These are phyloP conservation scores for Massarina eburnea DNA, from an alignment of 2,329 filamentous ascomycete genomes.

Conservation along the genomic window DNA sequence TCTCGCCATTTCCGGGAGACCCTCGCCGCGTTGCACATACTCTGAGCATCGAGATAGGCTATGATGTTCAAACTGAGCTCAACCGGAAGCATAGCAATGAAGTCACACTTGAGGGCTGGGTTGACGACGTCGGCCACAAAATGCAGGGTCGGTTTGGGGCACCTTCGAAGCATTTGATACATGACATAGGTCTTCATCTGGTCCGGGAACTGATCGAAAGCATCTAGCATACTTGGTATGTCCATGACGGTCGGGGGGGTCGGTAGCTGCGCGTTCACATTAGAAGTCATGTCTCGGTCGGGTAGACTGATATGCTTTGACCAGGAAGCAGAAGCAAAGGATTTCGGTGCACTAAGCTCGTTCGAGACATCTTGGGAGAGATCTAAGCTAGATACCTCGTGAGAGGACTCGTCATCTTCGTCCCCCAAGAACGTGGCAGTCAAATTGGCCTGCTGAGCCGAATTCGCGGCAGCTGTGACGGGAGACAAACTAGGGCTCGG, in stretches of 20 bases:
- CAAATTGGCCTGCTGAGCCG: constrained; percentile 42
- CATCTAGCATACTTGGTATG: constrained; percentile 82
- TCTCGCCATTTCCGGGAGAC: constrained; percentile 94
- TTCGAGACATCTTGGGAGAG: constrained; percentile 24
- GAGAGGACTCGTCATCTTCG: constrained; percentile 35
- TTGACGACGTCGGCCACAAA: constrained; percentile 90
- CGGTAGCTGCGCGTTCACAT: constrained; percentile 37
- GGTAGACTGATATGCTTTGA: constrained; percentile 25
- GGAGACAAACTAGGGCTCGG: constrained; percentile 94
- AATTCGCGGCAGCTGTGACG: constrained; percentile 74
- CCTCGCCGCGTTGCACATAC: constrained; percentile 85
- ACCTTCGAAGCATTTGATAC: constrained; percentile 90
- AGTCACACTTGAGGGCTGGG: constrained; percentile 92
- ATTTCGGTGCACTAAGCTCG: constrained; percentile 13
- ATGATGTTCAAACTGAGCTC: constrained; percentile 88
- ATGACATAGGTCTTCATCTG: constrained; percentile 95
- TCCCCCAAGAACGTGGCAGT: constrained; percentile 26
- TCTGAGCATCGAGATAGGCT: constrained; percentile 80
- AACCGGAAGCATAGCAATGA: constrained; percentile 77
- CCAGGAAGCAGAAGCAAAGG: constrained; percentile 18
- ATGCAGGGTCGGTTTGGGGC: constrained; percentile 83
- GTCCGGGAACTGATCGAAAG: constrained; percentile 86
- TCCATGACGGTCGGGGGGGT: constrained; percentile 62
- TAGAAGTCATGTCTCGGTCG: constrained; percentile 14
- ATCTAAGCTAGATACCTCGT: constrained; percentile 42